These are phyloP conservation scores for Raphanus raphanistrum DNA, from an alignment of 345 rosid species.

Conservation along the genomic window DNA sequence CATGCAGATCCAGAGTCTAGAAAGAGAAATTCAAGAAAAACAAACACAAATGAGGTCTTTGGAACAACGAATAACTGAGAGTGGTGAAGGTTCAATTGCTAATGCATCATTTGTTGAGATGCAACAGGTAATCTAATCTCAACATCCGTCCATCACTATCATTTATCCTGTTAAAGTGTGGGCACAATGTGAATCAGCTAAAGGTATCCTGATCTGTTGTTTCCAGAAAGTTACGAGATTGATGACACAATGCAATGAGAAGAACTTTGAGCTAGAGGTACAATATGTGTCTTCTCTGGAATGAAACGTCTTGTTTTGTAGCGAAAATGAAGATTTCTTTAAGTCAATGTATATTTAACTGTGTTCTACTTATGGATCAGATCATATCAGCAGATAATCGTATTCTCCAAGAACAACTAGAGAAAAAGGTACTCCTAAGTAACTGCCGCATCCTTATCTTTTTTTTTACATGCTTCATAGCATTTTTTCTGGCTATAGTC, in stretches of 20 bases:
- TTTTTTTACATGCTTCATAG: conserved; percentile 5
- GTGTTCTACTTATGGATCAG: conserved; percentile 50
- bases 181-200: conserved; percentile 12
- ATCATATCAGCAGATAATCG: conserved; percentile 96
- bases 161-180: conserved; percentile 6
- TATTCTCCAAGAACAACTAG: conserved; percentile 94
- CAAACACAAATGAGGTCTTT: conserved; percentile 80
- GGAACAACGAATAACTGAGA: conserved; percentile 85
- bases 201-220: conserved; percentile 29
- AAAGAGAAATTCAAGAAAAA: conserved; percentile 86
- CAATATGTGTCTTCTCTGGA: conserved; percentile 20
- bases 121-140: conserved; percentile 74
- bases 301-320: conserved; percentile 7
- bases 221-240: conserved; percentile 83
- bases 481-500: conserved; percentile 7
- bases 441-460: background rate
- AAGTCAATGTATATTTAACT: conserved; percentile 21
- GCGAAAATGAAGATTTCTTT: conserved; percentile 8
- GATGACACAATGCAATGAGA: conserved; percentile 95
- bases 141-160: conserved; percentile 3
- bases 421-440: conserved; percentile 67
- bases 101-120: conserved; percentile 87
- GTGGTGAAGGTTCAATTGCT: conserved; percentile 89
- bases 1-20: conserved; percentile 73
- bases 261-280: conserved; percentile 96